Evolutionary conservation across 495 filamentous ascomycete species (phyloP).

Genomic region (Aspergillus incahuasiensis): DNA sequence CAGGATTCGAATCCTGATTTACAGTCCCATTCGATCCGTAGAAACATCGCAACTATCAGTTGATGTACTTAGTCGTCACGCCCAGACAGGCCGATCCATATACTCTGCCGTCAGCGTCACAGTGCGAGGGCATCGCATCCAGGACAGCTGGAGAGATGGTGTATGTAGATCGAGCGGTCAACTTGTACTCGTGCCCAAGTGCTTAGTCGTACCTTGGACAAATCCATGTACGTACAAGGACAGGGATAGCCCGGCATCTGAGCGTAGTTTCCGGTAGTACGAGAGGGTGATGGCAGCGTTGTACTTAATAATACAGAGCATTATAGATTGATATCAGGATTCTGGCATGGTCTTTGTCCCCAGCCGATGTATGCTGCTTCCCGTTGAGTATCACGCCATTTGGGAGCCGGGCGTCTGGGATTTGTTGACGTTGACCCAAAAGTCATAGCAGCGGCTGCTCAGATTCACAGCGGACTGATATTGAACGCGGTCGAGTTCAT

Average conservation of each 20-base stretch:
- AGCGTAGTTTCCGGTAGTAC: background rate
- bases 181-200: background rate
- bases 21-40: no score
- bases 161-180: background rate
- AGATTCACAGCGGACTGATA: no score
- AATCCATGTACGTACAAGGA: background rate
- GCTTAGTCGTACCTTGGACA: background rate
- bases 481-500: no score
- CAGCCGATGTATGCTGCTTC: constrained; percentile 2
- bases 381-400: constrained; percentile 4
- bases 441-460: no score
- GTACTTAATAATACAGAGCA: background rate
- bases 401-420: background rate
- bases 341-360: constrained; percentile 2
- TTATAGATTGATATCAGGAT: constrained; percentile 6
- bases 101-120: no score
- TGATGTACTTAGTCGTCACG: no score
- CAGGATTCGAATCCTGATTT: constrained; percentile 1
- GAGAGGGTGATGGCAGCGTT: background rate
- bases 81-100: background rate
- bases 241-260: background rate
- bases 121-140: no score
- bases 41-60: no score
- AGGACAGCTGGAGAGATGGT: no score
- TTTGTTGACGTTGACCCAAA: background rate